Evolutionary conservation across 768 basidiomycete species (phyloP).

Genomic region (Mycena epipterygia): DNA sequence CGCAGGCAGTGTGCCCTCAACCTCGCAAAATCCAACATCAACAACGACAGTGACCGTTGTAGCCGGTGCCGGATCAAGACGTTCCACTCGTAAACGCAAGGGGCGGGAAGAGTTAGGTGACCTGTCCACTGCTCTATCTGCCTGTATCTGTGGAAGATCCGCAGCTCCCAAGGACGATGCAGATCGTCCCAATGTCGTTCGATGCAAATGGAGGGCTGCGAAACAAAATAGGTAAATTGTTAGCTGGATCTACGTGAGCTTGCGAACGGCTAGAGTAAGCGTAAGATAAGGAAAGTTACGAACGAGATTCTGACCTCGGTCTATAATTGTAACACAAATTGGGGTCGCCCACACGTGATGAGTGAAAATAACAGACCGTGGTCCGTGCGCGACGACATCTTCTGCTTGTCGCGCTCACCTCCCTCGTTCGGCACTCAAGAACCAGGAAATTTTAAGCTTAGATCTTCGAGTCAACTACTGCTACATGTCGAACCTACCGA

Average conservation of each 20-base stretch:
- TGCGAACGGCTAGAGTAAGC: slow-evolving; percentile 27
- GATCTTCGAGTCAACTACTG: not conserved
- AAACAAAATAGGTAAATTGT: no score
- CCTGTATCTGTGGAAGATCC: no score
- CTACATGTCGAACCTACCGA: slow-evolving; percentile 7
- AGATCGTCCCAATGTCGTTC: no score
- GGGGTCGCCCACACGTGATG: not conserved
- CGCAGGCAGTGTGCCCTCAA: no score
- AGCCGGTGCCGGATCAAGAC: no score
- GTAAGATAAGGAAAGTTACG: slow-evolving; percentile 21
- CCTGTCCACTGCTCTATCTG: no score
- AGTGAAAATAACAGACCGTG: not conserved
- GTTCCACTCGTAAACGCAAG: no score
- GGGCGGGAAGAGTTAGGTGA: no score
- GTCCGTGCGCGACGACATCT: slow-evolving; percentile 4
- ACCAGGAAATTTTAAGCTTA: not conserved
- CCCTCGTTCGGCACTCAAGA: not conserved
- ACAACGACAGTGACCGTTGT: no score
- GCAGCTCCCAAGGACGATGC: no score
- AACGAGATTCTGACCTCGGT: slow-evolving; percentile 17
- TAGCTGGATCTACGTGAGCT: slow-evolving; percentile 30
- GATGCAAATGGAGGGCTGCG: no score
- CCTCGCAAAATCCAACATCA: no score
- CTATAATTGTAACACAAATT: not conserved
- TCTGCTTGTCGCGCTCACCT: slow-evolving; percentile 1